Evolutionary conservation across 257 asterid species (phyloP), one percentile per base, ranked within the genome.

Genomic region (Asclepias syriaca): DNA sequence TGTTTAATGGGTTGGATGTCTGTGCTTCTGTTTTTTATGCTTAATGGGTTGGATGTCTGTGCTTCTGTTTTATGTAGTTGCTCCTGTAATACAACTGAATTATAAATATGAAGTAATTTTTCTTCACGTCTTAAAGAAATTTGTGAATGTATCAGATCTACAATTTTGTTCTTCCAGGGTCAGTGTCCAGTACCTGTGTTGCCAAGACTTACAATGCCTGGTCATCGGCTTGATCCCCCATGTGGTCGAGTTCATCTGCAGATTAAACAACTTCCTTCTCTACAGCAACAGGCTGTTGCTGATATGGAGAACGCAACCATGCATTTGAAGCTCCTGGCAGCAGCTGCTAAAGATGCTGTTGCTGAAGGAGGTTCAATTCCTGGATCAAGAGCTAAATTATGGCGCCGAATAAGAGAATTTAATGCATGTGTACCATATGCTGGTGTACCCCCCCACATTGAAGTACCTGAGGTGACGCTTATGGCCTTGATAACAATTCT

Each of bases 331-430:
- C 97, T 91, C 85, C 83, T 94, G 84, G 97, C 99, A 61, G 92
- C 95, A 45, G 95, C 97, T 79, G 95, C 99, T 61, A 91, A 94
- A 87, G 98, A 91, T 82, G 99, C 99, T 79, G 98, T 94, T 45
- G 85, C 96, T 50, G 99, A 94, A 85, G 99, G 99, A 77, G 99
- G 99, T 76, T 94, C 99, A 51, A 92, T 94, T 83, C 97, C 99
- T 74, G 99, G 99, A 81, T 94, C 99, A 78, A 90, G 99, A 84
- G 99, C 99, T 78, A 94, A 91, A 80, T 77, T 94, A 74, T 94
- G 99, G 99, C 97, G 99, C 50, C 83, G 99, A 79, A 91, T 94
- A 74, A 89, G 99, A 79, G 99, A 94, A 78, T 91, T 94, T 83
- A 94, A 94, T 86, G 98, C 98, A 54, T 91, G 97, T 71, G 70